Percentiles rank a stretch among this genome's conserved stretches.
Conservation (phyloP, 2,329 filamentous ascomycete genomes). For the Leptographium wingfieldii region DNA sequence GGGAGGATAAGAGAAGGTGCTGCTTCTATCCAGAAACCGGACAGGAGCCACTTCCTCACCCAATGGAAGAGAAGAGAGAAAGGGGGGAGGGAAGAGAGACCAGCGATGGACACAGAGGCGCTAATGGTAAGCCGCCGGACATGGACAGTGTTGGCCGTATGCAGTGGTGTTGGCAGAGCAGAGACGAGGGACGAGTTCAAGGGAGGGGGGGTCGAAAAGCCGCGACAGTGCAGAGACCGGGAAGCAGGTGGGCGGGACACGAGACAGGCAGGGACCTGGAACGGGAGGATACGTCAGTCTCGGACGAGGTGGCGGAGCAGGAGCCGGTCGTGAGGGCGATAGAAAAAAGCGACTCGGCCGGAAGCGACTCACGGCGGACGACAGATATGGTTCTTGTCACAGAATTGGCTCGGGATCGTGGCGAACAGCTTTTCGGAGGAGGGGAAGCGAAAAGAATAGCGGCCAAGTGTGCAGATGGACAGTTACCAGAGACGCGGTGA, state of each 20-base stretch:
- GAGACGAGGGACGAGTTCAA: not conserved
- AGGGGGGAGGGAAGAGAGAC: not conserved
- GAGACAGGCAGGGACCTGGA: not conserved
- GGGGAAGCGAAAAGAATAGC: not conserved
- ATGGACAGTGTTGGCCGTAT: conserved; percentile 1
- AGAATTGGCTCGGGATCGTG: not conserved
- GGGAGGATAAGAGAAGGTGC: conserved; percentile 8
- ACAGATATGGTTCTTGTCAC: not conserved
- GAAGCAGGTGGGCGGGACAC: not conserved
- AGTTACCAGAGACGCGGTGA: not conserved
- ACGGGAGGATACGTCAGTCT: not conserved
- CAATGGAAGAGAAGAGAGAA: conserved; percentile 8
- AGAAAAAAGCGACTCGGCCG: not conserved
- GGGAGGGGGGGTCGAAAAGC: not conserved
- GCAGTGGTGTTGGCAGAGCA: not conserved
- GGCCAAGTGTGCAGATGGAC: not conserved
- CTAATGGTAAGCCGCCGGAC: conserved; percentile 1
- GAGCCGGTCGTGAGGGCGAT: not conserved
- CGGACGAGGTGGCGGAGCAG: not conserved
- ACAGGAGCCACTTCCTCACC: conserved; percentile 15
- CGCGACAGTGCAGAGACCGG: not conserved
- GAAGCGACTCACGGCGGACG: not conserved
- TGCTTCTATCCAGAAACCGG: conserved; percentile 13
- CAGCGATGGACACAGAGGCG: conserved; percentile 1
- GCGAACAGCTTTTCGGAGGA: not conserved